Evolutionary conservation across 2,329 filamentous ascomycete species (phyloP).

Genomic region (Tolypocladium nubicola): DNA sequence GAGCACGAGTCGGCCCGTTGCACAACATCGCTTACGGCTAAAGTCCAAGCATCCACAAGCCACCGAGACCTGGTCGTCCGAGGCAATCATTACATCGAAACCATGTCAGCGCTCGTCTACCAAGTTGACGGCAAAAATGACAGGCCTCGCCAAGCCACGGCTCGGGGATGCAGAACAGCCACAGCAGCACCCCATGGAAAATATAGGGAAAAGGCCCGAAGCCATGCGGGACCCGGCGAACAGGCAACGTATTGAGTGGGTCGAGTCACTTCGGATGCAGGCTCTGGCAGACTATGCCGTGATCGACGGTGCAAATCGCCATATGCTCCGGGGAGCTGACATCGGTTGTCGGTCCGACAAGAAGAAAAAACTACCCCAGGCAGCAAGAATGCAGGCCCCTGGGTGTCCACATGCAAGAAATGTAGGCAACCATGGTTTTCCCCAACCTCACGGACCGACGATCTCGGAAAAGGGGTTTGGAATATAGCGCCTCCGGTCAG

Average conservation of each 20-base stretch:
- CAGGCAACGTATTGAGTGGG: background rate
- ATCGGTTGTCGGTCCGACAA: background rate
- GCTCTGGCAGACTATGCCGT: background rate
- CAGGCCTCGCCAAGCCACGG: background rate
- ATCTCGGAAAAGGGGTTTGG: constrained; percentile 80
- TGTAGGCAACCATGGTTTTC: constrained; percentile 81
- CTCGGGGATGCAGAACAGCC: background rate
- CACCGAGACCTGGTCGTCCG: background rate
- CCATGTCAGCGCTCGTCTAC: background rate
- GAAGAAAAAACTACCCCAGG: background rate
- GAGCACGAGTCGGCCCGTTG: background rate
- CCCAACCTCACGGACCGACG: constrained; percentile 83
- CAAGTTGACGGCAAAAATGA: background rate
- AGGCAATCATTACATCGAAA: background rate
- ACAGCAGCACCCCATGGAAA: background rate
- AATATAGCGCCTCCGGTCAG: constrained; percentile 67
- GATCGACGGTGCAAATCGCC: background rate
- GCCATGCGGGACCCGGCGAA: background rate
- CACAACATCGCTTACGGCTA: background rate
- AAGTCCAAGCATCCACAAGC: background rate
- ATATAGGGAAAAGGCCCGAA: background rate
- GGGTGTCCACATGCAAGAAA: constrained; percentile 15
- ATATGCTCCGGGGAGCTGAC: background rate
- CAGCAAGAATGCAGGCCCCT: background rate
- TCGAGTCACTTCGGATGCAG: background rate